Base-by-base conservation (phyloP, 2,329 filamentous ascomycete species). In the Teratosphaeria viscida region DNA sequence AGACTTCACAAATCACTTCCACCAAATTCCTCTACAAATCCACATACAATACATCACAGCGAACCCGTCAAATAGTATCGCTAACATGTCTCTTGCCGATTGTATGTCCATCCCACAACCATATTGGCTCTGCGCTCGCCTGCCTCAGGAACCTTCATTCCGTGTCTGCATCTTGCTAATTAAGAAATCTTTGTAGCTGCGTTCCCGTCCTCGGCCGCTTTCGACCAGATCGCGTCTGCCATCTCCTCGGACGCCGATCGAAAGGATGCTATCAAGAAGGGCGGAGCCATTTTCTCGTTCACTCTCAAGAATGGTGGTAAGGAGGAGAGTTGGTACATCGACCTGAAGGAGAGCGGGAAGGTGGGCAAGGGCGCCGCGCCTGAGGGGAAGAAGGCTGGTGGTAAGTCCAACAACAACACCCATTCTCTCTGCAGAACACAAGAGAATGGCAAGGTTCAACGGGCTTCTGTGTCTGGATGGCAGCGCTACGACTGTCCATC, bases 301-400 rank as follows among this genome's bases (percentile, higher is more conserved):
- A 90, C 85, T 58, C 80, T 99, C 66, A 97, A 95, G 82, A 99
- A 99, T 82, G 81, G 81, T 27, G 90, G 90, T 68, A 84, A 92
- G 75, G 86, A 85, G 61, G 85, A 90, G 70, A 88, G 85, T 77
- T 99, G 94, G 94, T 85, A 95, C 79, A 89, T 99, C 68, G 94
- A 99, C 75, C 85, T 99, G 63, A 96, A 96, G 82, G 83, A 95
- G 71, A 88, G 86, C 63, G 94, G 94, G 64, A 82, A 82, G 59
- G 92, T 96, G 52, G 88, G 83, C 68, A 87, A 88, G 72, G 94
- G 94, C 59, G 73, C 52, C 29, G 82, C 82, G 35, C 84, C 85
- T 12, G 74, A 75, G 58, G 88, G 87, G 67, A 83, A 83, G 67
- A 96, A 96, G 80, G 86, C 92, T 49, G 90, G 86, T 73, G 89